Evolutionary conservation across 106 monocot species (phyloP).

Genomic region (Ottelia alismoides): DNA sequence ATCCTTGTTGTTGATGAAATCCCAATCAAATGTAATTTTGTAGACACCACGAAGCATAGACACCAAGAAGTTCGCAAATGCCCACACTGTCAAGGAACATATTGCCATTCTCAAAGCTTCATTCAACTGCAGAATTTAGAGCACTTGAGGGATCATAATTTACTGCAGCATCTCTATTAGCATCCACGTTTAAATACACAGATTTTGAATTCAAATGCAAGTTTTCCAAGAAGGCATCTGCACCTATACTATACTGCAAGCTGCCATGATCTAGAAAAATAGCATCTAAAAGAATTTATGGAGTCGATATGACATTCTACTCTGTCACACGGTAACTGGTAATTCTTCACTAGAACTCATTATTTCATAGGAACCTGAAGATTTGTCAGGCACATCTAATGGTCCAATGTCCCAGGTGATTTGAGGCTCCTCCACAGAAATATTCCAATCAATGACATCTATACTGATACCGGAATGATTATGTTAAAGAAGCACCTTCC

Average conservation of each 20-base stretch:
- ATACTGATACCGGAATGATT: conserved; percentile 53
- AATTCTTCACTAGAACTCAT: conserved; percentile 55
- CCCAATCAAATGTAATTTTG: conserved; percentile 13
- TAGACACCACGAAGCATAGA: conserved; percentile 26
- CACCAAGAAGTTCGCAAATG: conserved; percentile 20
- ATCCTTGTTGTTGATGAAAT: conserved; percentile 20
- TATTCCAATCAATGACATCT: conserved; percentile 83
- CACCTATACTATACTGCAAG: no score
- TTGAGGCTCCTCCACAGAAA: conserved; percentile 66
- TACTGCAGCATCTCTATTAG: no score
- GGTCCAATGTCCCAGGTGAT: conserved; percentile 83
- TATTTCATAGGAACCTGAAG: conserved; percentile 73
- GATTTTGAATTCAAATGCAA: no score
- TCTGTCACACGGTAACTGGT: no score
- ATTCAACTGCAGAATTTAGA: no score
- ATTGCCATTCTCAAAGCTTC: no score
- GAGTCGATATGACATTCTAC: conserved; percentile 24
- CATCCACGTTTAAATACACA: no score
- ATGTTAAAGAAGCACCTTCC: conserved; percentile 80
- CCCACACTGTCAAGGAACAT: conserved; percentile 19
- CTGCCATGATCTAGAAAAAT: no score
- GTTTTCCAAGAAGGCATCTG: no score
- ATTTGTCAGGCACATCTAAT: conserved; percentile 37
- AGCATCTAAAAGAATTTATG: no score
- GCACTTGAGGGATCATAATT: no score